These are phyloP conservation scores for Cryphonectria parasitica DNA, from an alignment of 2,329 filamentous ascomycete genomes.

Conservation along the genomic window DNA sequence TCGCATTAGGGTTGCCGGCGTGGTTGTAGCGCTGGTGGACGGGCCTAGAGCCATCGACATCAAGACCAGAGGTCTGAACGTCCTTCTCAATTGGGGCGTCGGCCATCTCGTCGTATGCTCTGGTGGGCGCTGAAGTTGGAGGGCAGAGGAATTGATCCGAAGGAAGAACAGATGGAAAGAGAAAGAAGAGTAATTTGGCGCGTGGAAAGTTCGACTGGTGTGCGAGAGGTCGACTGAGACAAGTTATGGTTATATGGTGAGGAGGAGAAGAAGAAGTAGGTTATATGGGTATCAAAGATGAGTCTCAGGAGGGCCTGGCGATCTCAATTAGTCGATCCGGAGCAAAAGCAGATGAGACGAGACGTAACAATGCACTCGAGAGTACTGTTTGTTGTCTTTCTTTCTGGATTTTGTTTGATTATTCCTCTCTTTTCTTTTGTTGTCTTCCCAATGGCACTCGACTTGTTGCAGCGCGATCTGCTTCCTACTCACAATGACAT, in stretches of 20 bases:
- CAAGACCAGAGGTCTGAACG: constrained; percentile 19
- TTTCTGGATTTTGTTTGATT: background rate
- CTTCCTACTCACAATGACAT: background rate
- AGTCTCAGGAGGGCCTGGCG: background rate
- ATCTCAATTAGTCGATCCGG: background rate
- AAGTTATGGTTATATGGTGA: background rate
- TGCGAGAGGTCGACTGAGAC: background rate
- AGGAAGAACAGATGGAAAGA: background rate
- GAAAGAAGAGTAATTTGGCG: background rate
- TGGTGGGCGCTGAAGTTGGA: background rate
- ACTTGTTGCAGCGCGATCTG: background rate
- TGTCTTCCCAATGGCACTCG: background rate
- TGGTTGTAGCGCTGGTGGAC: constrained; percentile 40
- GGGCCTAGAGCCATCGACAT: constrained; percentile 16
- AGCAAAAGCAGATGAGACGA: background rate
- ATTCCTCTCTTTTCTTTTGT: background rate
- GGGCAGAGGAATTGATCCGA: background rate
- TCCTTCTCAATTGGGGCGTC: constrained; percentile 27
- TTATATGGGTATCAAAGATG: background rate
- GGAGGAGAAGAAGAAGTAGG: background rate
- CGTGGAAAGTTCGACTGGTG: background rate
- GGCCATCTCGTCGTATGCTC: constrained; percentile 16
- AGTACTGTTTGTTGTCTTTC: background rate
- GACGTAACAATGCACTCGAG: background rate
- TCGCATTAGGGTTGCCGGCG: constrained; percentile 46